A percentile compares a stretch with the other conserved stretches of the same genome.
phyloP scores from a whole-genome alignment of 805 yeast genomes.

The Kodamaea neixiangensis region DNA sequence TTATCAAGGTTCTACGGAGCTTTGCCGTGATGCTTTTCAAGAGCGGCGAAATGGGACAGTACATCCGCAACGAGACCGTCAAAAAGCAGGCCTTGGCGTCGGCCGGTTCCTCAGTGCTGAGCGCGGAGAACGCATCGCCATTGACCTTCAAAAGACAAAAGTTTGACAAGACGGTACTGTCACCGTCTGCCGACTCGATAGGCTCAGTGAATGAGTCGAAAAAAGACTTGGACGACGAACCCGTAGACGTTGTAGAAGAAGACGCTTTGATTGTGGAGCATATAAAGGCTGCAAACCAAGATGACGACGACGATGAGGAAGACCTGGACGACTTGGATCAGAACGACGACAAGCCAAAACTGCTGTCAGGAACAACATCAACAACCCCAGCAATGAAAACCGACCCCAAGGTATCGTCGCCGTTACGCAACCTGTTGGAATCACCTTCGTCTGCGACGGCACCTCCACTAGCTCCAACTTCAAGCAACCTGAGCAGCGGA shows the following conservation, averaged over 20 bases:
- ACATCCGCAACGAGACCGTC: conserved; percentile 21
- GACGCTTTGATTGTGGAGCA: conserved; percentile 31
- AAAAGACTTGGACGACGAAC: conserved; percentile 16
- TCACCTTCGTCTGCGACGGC: not conserved
- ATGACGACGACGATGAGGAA: conserved; percentile 6
- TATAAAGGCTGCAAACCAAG: conserved; percentile 17
- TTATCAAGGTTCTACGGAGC: conserved; percentile 36
- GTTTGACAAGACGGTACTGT: conserved; percentile 2
- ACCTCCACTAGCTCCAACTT: not conserved
- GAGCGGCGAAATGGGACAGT: conserved; percentile 37
- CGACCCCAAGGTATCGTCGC: conserved; percentile 1
- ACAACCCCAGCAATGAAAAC: conserved; percentile 6
- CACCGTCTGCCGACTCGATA: conserved; percentile 7
- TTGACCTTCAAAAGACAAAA: conserved; percentile 6
- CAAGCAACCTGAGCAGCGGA: not conserved
- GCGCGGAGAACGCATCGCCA: not conserved
- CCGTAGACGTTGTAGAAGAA: conserved; percentile 23
- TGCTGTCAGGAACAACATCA: conserved; percentile 4
- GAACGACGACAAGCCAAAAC: not conserved
- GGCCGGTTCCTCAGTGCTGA: not conserved
- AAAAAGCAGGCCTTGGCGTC: conserved; percentile 10
- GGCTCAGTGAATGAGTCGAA: conserved; percentile 7
- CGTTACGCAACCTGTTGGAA: not conserved
- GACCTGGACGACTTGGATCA: conserved; percentile 6
- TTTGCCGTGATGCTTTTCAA: conserved; percentile 34